A percentile compares a stretch with the other conserved stretches of the same genome.
Evolutionary conservation across 169 alveolate genomes (phyloP).

Genomic region (Hepatocystis sp.): DNA sequence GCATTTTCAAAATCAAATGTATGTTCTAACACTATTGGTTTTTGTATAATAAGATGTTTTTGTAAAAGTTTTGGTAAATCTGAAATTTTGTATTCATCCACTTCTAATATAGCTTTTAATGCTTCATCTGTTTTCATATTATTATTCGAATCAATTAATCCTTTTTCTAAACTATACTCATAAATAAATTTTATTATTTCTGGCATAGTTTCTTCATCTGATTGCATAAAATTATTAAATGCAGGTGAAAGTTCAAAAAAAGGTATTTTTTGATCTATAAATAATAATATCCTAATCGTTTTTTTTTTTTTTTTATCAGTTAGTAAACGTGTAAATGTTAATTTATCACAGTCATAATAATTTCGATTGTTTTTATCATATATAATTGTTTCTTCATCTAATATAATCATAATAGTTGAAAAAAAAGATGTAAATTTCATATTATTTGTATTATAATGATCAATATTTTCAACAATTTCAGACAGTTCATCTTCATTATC

Average conservation of each 20-base stretch:
- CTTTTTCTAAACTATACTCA: conserved; percentile 73
- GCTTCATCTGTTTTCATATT: conserved; percentile 67
- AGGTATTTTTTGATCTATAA: conserved; percentile 69
- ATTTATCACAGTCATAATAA: conserved; percentile 73
- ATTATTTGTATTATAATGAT: conserved; percentile 50
- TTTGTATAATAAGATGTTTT: conserved; percentile 49
- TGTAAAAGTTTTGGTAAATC: conserved; percentile 63
- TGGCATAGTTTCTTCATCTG: conserved; percentile 68
- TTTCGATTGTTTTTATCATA: conserved; percentile 69
- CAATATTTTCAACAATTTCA: conserved; percentile 38
- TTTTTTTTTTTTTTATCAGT: conserved; percentile 58
- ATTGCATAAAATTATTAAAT: conserved; percentile 58
- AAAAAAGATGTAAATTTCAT: conserved; percentile 74
- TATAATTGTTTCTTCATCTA: conserved; percentile 71
- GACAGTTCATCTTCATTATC: conserved; percentile 46
- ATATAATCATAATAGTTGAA: conserved; percentile 71
- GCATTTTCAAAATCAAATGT: conserved; percentile 42
- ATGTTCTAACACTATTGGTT: conserved; percentile 73
- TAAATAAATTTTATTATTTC: conserved; percentile 64
- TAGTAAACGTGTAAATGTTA: conserved; percentile 65
- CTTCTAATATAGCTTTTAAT: conserved; percentile 55
- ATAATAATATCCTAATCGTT: conserved; percentile 45
- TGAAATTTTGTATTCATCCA: conserved; percentile 66
- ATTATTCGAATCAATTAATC: conserved; percentile 33
- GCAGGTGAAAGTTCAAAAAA: conserved; percentile 67